Evolutionary conservation across 2,329 filamentous ascomycete species (phyloP).

Genomic region (Ceratocystis colombiana): DNA sequence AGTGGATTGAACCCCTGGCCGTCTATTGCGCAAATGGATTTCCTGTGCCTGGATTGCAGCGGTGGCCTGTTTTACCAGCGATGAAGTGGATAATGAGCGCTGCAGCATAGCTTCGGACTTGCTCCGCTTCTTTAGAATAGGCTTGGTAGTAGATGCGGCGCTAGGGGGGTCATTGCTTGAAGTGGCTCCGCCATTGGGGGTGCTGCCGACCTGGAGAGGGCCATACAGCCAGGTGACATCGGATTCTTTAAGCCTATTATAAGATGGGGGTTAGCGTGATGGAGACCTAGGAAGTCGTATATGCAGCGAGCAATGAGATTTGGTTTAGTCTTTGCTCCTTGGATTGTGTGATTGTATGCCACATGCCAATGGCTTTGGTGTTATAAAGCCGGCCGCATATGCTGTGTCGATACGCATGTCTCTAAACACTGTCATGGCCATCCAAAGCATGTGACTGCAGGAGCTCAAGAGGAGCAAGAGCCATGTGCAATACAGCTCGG

Average conservation of each 20-base stretch:
- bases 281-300: neutral
- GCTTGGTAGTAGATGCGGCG: slow-evolving; percentile 71
- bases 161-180: slow-evolving; percentile 37
- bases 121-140: slow-evolving; percentile 91
- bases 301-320: neutral
- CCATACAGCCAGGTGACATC: slow-evolving; percentile 98
- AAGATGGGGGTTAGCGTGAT: slow-evolving; percentile 6
- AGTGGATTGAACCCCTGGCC: slow-evolving; percentile 41
- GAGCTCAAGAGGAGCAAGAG: neutral
- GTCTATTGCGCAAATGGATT: slow-evolving; percentile 43
- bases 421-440: neutral
- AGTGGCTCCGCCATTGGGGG: slow-evolving; percentile 42
- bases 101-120: slow-evolving; percentile 95
- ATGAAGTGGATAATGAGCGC: slow-evolving; percentile 75
- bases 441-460: neutral
- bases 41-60: slow-evolving; percentile 77
- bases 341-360: neutral
- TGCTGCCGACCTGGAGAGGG: slow-evolving; percentile 65
- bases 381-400: neutral
- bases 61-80: slow-evolving; percentile 78
- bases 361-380: neutral
- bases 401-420: neutral
- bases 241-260: slow-evolving; percentile 81
- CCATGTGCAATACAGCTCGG: neutral
- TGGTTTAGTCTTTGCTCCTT: neutral